Evolutionary conservation across 768 basidiomycete species (phyloP), one percentile per base, ranked within the genome.

Genomic region (Termitomyces sp.): DNA sequence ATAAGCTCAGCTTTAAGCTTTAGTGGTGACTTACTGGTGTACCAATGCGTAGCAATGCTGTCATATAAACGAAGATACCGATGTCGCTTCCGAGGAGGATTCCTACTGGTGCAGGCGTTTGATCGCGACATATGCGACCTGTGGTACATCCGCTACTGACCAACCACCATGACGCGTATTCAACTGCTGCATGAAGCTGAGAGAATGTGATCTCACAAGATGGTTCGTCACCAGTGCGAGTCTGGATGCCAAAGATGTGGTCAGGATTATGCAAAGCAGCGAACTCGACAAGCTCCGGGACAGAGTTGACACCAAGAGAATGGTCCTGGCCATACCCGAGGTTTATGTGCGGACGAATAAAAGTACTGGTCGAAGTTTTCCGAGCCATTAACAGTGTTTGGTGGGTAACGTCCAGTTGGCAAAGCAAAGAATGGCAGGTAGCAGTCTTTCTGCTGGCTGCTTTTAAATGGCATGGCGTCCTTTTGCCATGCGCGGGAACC

Each of bases 211-310:
- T 72, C 38, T 66, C 58, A 60, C 65, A 67, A 10, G 71, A 67
- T 8, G 65, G 28, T 33, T 68, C 60, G 30, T 65, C 66, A 2
- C 64, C 65, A 22, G 61, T 47, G 14, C 68, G 66, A 46, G 59
- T 62, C 57, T 76, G 75, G 13, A 74, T 56, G 32, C 73, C 72
- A 43, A 74, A 75, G 28, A 71, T 65, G 32, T 72, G 71, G 54
- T 72, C 61, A n/a, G 70, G 67, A 46, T 76, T 75, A 52, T 72
- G 62, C 28, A 52, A 54, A 3, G 74, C 70, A 44, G 65, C 65
- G 65, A 76, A 76, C 28, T 71, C 68, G 24, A 76, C 69, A 45
- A 76, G 68, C 45, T 75, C 71, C 16, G 72, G 72, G 26, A 76
- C 67, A 4, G 74, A 68, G 10, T 67, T 66, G 48, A 75, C 65